Base-by-base conservation (phyloP, 768 basidiomycete genomes). In the Tylopilus cervinicoccineus region DNA sequence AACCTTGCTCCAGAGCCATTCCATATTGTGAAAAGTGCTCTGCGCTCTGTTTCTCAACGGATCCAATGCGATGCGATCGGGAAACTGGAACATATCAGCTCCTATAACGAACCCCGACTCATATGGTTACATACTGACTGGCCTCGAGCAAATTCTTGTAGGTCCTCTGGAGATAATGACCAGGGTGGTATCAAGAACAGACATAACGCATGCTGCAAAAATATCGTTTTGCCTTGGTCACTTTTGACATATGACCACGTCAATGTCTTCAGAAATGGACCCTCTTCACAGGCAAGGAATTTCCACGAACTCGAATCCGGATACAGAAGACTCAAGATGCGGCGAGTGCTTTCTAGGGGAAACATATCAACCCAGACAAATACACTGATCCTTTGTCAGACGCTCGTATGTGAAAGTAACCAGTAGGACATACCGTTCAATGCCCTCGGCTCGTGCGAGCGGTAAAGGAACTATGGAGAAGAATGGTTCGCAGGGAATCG, bases 1-100 rank as follows among this genome's bases (percentile, higher is more conserved):
- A 50, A 67, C 66, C 73, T 83, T 83, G 28, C 72, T 77, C 82
- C 82, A 84, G 37, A 83, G 51, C 50, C 77, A 72, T 53, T 81
- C 70, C 43, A 73, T 51, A 65, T 51, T 75, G 68, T 45, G 52
- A 36, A 60, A 43, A 68, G 39, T 31, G 17, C 43, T 31, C 22
- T 37, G 31, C 27, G 28, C 51, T 17, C 26, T 13, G 27, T 57
- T 38, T 32, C 8, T 37, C 19, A 38, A 41, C 8, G 48, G 39
- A 14, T 54, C 42, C 9, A 22, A 47, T 9, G 50, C 40, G 3
- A 56, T 43, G 14, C 48, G 43, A 38, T 59, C 52, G 11, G 56
- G 55, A 55, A 68, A 62, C 56, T 58, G 20, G 32, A 7, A 29
- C 5, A 1, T 24, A 42, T 58, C 13, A 53, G 51, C 42, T 43